phyloP scores from a whole-genome alignment of 768 basidiomycete genomes.

The Boletus tomentosulus region DNA sequence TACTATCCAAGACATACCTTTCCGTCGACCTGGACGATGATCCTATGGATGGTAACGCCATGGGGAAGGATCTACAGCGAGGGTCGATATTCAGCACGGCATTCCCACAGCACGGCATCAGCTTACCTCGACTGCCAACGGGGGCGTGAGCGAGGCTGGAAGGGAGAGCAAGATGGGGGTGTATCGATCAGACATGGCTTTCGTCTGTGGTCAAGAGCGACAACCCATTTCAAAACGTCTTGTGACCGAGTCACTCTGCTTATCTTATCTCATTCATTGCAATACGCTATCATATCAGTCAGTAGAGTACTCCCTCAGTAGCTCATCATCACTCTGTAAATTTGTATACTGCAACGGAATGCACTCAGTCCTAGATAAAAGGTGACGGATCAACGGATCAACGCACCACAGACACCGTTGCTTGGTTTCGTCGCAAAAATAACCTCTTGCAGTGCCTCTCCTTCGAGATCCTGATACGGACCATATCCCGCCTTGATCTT shows the following conservation, averaged over 20 bases:
- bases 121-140: constrained; percentile 59
- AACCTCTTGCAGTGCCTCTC: constrained; percentile 55
- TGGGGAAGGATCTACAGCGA: constrained; percentile 52
- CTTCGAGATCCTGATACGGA: constrained; percentile 59
- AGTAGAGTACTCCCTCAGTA: background rate
- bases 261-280: constrained; percentile 12
- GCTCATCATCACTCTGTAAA: constrained; percentile 17
- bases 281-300: background rate
- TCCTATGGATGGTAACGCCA: constrained; percentile 65
- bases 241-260: background rate
- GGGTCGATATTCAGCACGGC: background rate
- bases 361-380: background rate
- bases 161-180: constrained; percentile 51
- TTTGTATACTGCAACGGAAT: constrained; percentile 23
- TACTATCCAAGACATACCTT: constrained; percentile 37
- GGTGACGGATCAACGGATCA: background rate
- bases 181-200: constrained; percentile 38
- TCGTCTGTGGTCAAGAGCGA: background rate
- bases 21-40: constrained; percentile 63
- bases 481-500: constrained; percentile 56
- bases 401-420: constrained; percentile 75
- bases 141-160: constrained; percentile 47
- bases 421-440: constrained; percentile 85
- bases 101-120: constrained; percentile 4
- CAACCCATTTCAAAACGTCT: background rate